Evolutionary conservation across 1,139 yeast genomes (phyloP), one percentile per base, ranked within the genome.

Genomic region (Trichomonascaceae sp.): DNA sequence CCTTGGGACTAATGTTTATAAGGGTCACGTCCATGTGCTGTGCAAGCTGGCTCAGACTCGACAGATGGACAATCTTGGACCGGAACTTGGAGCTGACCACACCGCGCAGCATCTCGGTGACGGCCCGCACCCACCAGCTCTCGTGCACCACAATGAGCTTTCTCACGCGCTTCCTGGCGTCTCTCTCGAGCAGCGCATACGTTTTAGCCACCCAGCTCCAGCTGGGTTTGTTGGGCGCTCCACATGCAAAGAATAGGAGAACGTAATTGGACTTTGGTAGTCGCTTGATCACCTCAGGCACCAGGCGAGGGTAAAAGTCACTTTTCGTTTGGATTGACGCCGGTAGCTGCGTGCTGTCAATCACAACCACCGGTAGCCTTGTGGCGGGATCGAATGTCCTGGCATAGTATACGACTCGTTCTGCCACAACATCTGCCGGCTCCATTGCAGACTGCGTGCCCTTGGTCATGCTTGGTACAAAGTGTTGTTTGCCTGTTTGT

Each of bases 71-170:
- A 13, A 71, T 57, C 30, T 62, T 59, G 33, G 54, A 50, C 29
- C 55, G 46, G 43, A 65, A 61, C 42, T 69, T 63, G 37, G 68
- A 57, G 33, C 66, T 65, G 46, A 74, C 62, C 2, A 75, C 67
- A 46, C 78, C 80, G 39, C 75, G 65, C 40, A 82, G 60, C 34
- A 84, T 70, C 38, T 82, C 89, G 15, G 82, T 70, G 26, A 85
- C 68, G 0, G 94, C 78, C 46, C 85, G 73, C 13, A 84, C 71
- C 60, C 89, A 72, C 89, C 95, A 85, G 35, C 82, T 78, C 48
- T 87, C 96, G 55, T 89, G 97, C 3, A 89, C 94, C 27, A 87
- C 69, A 44, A 78, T 79, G 3, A 84, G 64, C 46, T 74, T 76
- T 35, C 62, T 62, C 34, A 85, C 58, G 36, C 70, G 64, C 39